Percentiles rank a stretch among this genome's conserved stretches.
phyloP scores from a whole-genome alignment of 805 yeast genomes.

The Barnettozyma populi region DNA sequence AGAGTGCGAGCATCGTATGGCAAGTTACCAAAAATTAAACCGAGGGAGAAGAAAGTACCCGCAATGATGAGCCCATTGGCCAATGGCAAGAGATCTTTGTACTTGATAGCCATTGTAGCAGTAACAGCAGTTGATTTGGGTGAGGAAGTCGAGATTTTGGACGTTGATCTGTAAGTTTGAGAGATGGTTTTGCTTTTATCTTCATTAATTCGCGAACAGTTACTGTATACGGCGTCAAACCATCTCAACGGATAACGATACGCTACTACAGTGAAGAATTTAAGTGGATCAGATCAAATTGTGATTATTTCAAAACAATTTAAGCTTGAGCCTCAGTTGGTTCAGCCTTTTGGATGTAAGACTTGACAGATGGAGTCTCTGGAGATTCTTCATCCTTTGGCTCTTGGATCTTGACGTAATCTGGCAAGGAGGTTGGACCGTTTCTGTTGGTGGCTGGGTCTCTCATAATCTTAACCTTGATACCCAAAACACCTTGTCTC shows the following conservation, averaged over 20 bases:
- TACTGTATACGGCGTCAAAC: not conserved
- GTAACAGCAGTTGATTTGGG: not conserved
- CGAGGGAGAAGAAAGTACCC: constrained; percentile 63
- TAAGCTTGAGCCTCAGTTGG: constrained; percentile 16
- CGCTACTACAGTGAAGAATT: not conserved
- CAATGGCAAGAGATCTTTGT: constrained; percentile 41
- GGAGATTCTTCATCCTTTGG: constrained; percentile 90
- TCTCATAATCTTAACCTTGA: constrained; percentile 98
- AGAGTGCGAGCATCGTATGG: constrained; percentile 77
- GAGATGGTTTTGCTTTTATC: not conserved
- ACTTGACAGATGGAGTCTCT: constrained; percentile 77
- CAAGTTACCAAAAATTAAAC: constrained; percentile 70
- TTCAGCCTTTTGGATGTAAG: constrained; percentile 46
- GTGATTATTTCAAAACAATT: not conserved
- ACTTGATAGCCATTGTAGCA: constrained; percentile 24
- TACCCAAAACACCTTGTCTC: constrained; percentile 99
- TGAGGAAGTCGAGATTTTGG: not conserved
- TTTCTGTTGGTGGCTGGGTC: constrained; percentile 85
- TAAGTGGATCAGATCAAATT: not conserved
- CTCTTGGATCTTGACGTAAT: constrained; percentile 85
- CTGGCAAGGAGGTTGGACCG: constrained; percentile 94
- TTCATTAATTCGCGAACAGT: not conserved
- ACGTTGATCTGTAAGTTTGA: not conserved
- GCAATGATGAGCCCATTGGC: constrained; percentile 41
- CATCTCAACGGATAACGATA: not conserved